Conservation (phyloP, 2,329 filamentous ascomycete genomes). For the Pyrenophora teres region DNA sequence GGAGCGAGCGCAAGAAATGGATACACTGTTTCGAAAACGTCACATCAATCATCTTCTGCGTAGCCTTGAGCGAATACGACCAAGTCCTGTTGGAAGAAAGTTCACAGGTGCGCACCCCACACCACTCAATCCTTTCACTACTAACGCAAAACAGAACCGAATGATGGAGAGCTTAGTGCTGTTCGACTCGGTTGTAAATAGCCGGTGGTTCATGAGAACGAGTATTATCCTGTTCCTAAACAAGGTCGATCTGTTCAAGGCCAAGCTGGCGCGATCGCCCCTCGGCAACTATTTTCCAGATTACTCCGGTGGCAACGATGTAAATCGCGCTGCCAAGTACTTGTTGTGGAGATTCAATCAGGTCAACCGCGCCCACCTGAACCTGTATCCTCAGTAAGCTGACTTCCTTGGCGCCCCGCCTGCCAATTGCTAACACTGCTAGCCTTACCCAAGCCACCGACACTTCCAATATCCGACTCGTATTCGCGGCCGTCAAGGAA, state of each 20-base stretch:
- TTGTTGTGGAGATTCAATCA: slow-evolving; percentile 98
- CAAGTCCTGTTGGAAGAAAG: slow-evolving; percentile 96
- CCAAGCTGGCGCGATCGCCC: slow-evolving; percentile 87
- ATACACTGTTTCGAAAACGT: slow-evolving; percentile 99
- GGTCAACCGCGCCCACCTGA: slow-evolving; percentile 93
- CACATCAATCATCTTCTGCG: slow-evolving; percentile 99
- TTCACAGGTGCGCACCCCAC: slow-evolving; percentile 73
- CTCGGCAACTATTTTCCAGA: slow-evolving; percentile 96
- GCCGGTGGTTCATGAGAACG: slow-evolving; percentile 97
- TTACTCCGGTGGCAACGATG: slow-evolving; percentile 95
- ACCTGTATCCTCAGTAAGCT: slow-evolving; percentile 85
- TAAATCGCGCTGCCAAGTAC: slow-evolving; percentile 97
- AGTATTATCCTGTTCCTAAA: slow-evolving; percentile 99
- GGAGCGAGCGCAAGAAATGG: slow-evolving; percentile 99
- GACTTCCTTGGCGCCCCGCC: neutral
- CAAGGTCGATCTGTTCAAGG: slow-evolving; percentile 97
- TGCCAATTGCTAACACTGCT: slow-evolving; percentile 15
- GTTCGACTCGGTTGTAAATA: slow-evolving; percentile 98
- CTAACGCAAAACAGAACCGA: slow-evolving; percentile 71
- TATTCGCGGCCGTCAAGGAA: slow-evolving; percentile 98
- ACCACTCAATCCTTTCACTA: slow-evolving; percentile 7
- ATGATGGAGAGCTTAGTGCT: slow-evolving; percentile 99
- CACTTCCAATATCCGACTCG: slow-evolving; percentile 95
- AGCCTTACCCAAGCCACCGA: slow-evolving; percentile 98
- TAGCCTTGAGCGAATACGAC: slow-evolving; percentile 96